These are phyloP conservation scores for Atractiella rhizophila DNA, from an alignment of 768 basidiomycete genomes.

Conservation along the genomic window DNA sequence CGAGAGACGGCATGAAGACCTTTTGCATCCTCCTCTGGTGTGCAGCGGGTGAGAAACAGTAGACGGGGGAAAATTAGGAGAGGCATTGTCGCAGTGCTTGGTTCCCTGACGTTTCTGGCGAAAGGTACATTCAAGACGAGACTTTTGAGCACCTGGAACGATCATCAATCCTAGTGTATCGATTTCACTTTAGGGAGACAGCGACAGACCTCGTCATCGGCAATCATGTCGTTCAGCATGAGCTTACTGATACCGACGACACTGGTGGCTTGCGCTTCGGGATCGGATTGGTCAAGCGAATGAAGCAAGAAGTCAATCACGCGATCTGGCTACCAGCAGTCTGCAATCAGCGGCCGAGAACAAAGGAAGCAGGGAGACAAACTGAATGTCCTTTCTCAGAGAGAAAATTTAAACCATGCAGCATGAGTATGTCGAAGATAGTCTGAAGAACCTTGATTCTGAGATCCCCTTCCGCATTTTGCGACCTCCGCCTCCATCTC, in stretches of 20 bases:
- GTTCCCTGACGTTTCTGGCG: no score
- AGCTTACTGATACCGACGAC: slow-evolving; percentile 61
- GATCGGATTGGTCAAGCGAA: slow-evolving; percentile 33
- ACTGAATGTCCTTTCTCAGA: slow-evolving; percentile 10
- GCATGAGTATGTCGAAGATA: slow-evolving; percentile 62
- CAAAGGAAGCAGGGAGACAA: not conserved
- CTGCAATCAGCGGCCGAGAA: not conserved
- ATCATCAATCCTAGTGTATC: not conserved
- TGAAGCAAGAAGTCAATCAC: slow-evolving; percentile 41
- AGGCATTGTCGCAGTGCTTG: no score
- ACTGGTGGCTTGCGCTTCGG: slow-evolving; percentile 40
- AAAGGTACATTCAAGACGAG: no score
- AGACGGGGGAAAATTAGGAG: no score
- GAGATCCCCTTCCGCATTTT: slow-evolving; percentile 29
- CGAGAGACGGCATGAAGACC: slow-evolving; percentile 21
- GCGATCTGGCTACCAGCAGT: slow-evolving; percentile 20
- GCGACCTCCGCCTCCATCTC: no score
- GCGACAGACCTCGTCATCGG: slow-evolving; percentile 36
- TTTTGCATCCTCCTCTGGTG: no score
- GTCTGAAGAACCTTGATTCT: slow-evolving; percentile 41
- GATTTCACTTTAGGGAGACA: not conserved
- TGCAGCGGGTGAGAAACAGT: no score
- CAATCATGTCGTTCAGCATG: slow-evolving; percentile 45
- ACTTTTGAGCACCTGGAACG: slow-evolving; percentile 27
- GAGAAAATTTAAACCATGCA: slow-evolving; percentile 43